phyloP scores from a whole-genome alignment of 2,329 filamentous ascomycete species.

The Anthostomella pinea region DNA sequence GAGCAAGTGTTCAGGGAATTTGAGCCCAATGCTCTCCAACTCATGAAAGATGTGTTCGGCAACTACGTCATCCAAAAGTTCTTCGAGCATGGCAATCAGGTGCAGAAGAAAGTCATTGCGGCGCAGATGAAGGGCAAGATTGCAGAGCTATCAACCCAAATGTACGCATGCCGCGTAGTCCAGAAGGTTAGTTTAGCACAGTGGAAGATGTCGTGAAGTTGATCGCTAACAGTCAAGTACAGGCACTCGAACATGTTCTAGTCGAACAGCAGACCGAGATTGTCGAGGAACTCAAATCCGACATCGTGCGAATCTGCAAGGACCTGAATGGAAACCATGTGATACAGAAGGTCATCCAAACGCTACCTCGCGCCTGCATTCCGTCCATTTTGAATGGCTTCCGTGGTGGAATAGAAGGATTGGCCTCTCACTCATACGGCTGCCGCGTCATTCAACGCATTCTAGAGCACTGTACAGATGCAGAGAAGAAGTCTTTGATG shows the following conservation, averaged over 20 bases:
- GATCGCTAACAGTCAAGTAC: constrained; percentile 22
- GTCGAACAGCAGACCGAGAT: constrained; percentile 87
- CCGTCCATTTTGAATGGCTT: constrained; percentile 83
- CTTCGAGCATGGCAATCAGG: constrained; percentile 92
- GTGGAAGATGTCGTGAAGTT: background rate
- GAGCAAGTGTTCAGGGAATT: constrained; percentile 88
- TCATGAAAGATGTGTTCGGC: constrained; percentile 96
- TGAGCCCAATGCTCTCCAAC: constrained; percentile 73
- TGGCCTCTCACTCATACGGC: constrained; percentile 79
- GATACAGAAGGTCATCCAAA: constrained; percentile 87
- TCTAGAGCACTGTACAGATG: constrained; percentile 75
- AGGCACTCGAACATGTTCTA: constrained; percentile 86
- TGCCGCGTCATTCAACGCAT: constrained; percentile 93
- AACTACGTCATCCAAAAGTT: constrained; percentile 99
- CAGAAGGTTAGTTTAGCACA: constrained; percentile 69
- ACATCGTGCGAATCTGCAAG: constrained; percentile 74
- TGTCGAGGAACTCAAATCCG: constrained; percentile 75
- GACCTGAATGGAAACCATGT: constrained; percentile 96
- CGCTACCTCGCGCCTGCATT: constrained; percentile 73
- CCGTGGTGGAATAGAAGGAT: constrained; percentile 66
- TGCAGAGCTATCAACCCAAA: constrained; percentile 74
- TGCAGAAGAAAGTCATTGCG: constrained; percentile 85
- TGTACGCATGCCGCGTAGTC: constrained; percentile 93
- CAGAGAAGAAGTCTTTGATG: constrained; percentile 70
- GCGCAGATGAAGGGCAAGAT: constrained; percentile 86